Percentiles rank a stretch among this genome's conserved stretches.
Conservation (phyloP, 129 eudicot species). For the Dittrichia graveolens region DNA sequence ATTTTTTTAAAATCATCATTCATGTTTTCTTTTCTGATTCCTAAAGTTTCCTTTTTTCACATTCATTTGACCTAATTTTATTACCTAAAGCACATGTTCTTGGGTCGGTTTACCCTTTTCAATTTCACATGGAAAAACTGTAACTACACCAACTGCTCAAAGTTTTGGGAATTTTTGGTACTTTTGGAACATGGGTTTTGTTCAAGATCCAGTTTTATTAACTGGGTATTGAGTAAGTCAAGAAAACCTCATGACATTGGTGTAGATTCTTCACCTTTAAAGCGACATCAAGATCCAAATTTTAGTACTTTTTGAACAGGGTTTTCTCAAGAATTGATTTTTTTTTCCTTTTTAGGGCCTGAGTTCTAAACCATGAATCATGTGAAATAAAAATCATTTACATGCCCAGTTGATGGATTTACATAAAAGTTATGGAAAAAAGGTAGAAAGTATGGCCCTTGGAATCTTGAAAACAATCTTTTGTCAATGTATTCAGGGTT, state of each 20-base stretch:
- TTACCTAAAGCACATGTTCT: conserved; percentile 9
- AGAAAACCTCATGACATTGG: no score
- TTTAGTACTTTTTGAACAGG: background rate
- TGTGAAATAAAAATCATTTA: background rate
- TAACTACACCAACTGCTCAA: background rate
- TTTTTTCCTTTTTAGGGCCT: no score
- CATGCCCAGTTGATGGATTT: background rate
- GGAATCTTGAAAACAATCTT: background rate
- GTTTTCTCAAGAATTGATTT: background rate
- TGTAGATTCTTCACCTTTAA: background rate
- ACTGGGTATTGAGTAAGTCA: no score
- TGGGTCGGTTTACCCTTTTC: background rate
- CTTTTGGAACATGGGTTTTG: conserved; percentile 28
- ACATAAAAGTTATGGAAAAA: conserved; percentile 4
- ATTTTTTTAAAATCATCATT: conserved; percentile 39
- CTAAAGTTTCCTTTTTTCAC: conserved; percentile 49
- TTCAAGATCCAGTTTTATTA: conserved; percentile 7
- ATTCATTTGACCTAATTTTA: conserved; percentile 26
- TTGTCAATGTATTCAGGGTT: background rate
- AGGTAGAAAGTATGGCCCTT: background rate
- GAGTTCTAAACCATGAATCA: background rate
- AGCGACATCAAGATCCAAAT: background rate
- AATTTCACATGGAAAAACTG: conserved; percentile 23
- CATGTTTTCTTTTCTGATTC: conserved; percentile 54
- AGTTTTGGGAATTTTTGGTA: conserved; percentile 9